These are phyloP conservation scores for Carex kokanica DNA, from an alignment of 176 grass and related monocot species.

Conservation along the genomic window DNA sequence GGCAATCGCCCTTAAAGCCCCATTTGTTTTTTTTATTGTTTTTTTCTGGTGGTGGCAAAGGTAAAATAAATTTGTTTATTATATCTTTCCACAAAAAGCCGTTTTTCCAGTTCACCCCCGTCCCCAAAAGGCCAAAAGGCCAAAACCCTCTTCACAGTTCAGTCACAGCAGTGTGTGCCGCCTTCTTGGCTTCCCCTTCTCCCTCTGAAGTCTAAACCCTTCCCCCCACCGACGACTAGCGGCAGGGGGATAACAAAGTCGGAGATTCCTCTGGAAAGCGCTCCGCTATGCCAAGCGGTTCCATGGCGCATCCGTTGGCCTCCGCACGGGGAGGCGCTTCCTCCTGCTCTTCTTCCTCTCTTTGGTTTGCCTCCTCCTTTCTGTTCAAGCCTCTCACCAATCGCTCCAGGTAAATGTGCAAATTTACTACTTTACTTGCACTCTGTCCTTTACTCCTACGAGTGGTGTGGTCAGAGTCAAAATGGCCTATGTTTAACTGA, in stretches of 20 bases:
- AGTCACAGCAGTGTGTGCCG: no score
- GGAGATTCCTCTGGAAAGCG: background rate
- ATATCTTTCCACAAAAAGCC: background rate
- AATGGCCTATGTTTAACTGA: background rate
- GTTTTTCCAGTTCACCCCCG: background rate
- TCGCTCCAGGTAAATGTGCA: background rate
- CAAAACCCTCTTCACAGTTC: no score
- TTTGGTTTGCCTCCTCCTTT: background rate
- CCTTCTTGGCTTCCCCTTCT: no score
- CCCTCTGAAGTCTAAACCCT: background rate
- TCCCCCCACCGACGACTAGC: background rate
- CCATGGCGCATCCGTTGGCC: constrained; percentile 1
- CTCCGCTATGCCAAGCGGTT: background rate
- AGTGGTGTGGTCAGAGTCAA: background rate
- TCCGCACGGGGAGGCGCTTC: background rate
- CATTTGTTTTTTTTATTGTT: background rate
- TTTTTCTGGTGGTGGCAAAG: background rate
- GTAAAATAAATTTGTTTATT: background rate
- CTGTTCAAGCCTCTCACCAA: background rate
- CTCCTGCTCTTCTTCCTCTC: background rate
- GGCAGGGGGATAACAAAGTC: background rate
- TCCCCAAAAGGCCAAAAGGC: background rate
- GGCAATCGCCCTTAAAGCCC: no score
- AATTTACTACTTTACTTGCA: background rate
- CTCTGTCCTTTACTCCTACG: background rate